Percentiles rank a stretch among this genome's conserved stretches.
Conservation (phyloP, 2,329 filamentous ascomycete genomes). For the Colletotrichum tofieldiae region DNA sequence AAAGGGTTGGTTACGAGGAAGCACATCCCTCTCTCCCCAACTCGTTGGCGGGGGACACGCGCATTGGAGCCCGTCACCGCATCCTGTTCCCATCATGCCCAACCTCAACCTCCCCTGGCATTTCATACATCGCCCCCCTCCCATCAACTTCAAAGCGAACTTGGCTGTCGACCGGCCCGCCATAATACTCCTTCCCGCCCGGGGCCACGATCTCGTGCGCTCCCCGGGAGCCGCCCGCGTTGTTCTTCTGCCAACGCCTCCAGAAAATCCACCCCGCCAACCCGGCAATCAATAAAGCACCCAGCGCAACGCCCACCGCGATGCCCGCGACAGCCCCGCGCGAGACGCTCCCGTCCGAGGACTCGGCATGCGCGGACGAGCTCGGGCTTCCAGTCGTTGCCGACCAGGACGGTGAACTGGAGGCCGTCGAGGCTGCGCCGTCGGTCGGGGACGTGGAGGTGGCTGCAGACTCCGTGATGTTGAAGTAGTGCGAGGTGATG, state of each 20-base stretch:
- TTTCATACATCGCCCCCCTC: not conserved
- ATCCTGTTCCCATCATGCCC: not conserved
- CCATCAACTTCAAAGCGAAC: not conserved
- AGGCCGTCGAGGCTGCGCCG: not conserved
- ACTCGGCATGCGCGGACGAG: not conserved
- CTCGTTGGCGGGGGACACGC: not conserved
- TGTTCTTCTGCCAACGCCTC: not conserved
- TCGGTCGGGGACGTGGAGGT: not conserved
- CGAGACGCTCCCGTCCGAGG: conserved; percentile 22
- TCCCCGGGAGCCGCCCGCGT: no score
- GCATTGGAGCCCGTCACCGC: not conserved
- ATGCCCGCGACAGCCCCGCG: not conserved
- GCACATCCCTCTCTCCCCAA: no score
- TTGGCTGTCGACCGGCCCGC: not conserved
- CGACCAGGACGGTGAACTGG: not conserved
- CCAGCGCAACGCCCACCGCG: not conserved
- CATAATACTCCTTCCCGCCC: no score
- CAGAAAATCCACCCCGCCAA: not conserved
- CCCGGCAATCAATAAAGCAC: not conserved
- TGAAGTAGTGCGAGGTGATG: not conserved
- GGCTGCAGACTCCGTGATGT: not conserved
- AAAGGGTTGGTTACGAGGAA: no score
- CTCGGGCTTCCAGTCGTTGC: no score
- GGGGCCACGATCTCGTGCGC: not conserved
- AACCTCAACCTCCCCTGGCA: no score